These are phyloP conservation scores for Ajuga reptans DNA, from an alignment of 305 asterid species.

Conservation along the genomic window DNA sequence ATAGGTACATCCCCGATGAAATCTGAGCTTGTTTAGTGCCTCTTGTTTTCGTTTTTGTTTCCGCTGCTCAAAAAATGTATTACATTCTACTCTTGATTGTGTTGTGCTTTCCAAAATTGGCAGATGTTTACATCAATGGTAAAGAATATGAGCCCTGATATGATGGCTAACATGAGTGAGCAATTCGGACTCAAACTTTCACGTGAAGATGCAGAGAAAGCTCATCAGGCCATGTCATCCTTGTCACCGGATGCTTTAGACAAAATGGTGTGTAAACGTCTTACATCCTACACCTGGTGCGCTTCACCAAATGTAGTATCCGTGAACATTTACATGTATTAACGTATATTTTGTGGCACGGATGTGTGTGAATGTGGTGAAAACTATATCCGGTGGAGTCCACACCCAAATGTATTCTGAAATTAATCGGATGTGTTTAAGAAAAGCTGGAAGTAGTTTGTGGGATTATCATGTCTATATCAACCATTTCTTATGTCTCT, in stretches of 20 bases:
- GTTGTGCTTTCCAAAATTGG: slow-evolving; percentile 20
- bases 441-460: neutral
- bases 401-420: too few relatives aligned
- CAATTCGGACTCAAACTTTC: slow-evolving; percentile 86
- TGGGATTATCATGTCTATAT: neutral
- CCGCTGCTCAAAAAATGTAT: neutral
- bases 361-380: too few relatives aligned
- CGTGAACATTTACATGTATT: too few relatives aligned
- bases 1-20: neutral
- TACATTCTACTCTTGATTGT: neutral
- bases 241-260: slow-evolving; percentile 85
- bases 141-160: slow-evolving; percentile 80
- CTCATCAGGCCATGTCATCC: slow-evolving; percentile 95
- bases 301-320: too few relatives aligned
- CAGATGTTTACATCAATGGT: slow-evolving; percentile 93
- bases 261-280: slow-evolving; percentile 48
- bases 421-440: too few relatives aligned
- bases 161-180: slow-evolving; percentile 89
- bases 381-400: too few relatives aligned
- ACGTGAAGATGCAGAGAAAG: slow-evolving; percentile 88
- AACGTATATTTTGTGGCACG: too few relatives aligned
- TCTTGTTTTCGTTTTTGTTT: neutral
- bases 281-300: too few relatives aligned
- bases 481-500: neutral
- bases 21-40: neutral